A percentile compares a stretch with the other conserved stretches of the same genome.
Conservation (phyloP, 2,329 filamentous ascomycete species). For the Colletotrichum abscissum region DNA sequence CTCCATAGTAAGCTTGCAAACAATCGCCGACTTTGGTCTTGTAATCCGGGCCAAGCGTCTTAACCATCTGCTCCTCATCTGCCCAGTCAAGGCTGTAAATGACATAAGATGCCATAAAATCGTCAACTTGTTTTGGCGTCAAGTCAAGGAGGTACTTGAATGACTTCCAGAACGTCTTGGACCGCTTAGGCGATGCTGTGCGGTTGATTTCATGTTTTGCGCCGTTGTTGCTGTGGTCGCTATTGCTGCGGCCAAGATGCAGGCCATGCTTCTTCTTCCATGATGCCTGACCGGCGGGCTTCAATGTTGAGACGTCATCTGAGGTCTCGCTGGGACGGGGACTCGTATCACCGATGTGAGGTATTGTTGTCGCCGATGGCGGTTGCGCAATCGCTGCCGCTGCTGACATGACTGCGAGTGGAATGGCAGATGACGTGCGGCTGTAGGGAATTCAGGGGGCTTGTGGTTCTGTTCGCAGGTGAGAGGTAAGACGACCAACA, state of each 20-base stretch:
- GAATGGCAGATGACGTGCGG: slow-evolving; percentile 5
- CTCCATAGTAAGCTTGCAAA: slow-evolving; percentile 63
- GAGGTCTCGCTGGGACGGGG: slow-evolving; percentile 30
- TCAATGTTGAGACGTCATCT: slow-evolving; percentile 23
- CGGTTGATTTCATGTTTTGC: slow-evolving; percentile 5
- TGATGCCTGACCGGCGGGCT: slow-evolving; percentile 9
- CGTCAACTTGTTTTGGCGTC: slow-evolving; percentile 61
- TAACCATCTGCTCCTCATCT: slow-evolving; percentile 59
- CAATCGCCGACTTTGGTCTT: slow-evolving; percentile 62
- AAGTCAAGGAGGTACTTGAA: slow-evolving; percentile 62
- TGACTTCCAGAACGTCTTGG: slow-evolving; percentile 60
- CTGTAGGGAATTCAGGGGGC: not conserved
- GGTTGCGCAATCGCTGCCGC: slow-evolving; percentile 3
- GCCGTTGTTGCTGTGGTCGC: not conserved
- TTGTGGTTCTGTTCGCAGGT: not conserved
- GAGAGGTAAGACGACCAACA: not conserved
- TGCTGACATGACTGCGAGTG: slow-evolving; percentile 17
- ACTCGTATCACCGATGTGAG: not conserved
- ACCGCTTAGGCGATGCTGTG: slow-evolving; percentile 51
- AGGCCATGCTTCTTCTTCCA: slow-evolving; percentile 9
- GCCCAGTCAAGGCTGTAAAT: slow-evolving; percentile 68
- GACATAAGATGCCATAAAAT: slow-evolving; percentile 67
- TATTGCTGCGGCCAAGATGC: not conserved
- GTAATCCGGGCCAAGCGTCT: slow-evolving; percentile 59
- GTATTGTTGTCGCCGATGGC: not conserved